phyloP scores from a whole-genome alignment of 148 eudicot species.

The Polygonum aviculare region DNA sequence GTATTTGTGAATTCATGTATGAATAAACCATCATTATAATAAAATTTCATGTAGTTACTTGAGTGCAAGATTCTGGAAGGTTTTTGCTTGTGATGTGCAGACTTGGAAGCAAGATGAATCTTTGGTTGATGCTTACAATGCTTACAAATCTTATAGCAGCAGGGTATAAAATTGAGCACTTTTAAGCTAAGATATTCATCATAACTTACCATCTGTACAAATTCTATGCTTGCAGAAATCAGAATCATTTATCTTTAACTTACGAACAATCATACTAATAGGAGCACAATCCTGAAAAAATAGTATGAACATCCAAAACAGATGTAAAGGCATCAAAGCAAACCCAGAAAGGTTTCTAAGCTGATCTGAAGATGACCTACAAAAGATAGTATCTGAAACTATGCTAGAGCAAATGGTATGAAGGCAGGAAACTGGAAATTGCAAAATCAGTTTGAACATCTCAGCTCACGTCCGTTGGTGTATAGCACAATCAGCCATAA shows the following conservation, averaged over 20 bases:
- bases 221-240: slow-evolving; percentile 3
- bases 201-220: not conserved
- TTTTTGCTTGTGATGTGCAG: not conserved
- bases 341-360: not conserved
- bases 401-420: not conserved
- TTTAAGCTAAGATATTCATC: slow-evolving; percentile 5
- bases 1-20: not conserved
- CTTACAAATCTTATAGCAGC: not conserved
- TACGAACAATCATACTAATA: not conserved
- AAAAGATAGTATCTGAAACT: not conserved
- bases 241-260: not conserved
- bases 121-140: not conserved
- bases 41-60: not conserved
- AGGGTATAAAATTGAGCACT: not conserved
- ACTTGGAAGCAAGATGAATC: slow-evolving; percentile 2
- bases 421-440: too few species aligned
- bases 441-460: not conserved
- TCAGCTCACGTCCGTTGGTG: not conserved
- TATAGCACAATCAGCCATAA: not conserved
- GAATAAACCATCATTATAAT: not conserved
- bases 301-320: not conserved
- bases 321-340: not conserved
- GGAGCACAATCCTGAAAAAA: not conserved
- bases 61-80: not conserved
- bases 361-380: not conserved